Percentiles rank a stretch among this genome's conserved stretches.
Evolutionary conservation across 176 grass and related monocot genomes (phyloP).

Genomic region (Triticum turgidum): DNA sequence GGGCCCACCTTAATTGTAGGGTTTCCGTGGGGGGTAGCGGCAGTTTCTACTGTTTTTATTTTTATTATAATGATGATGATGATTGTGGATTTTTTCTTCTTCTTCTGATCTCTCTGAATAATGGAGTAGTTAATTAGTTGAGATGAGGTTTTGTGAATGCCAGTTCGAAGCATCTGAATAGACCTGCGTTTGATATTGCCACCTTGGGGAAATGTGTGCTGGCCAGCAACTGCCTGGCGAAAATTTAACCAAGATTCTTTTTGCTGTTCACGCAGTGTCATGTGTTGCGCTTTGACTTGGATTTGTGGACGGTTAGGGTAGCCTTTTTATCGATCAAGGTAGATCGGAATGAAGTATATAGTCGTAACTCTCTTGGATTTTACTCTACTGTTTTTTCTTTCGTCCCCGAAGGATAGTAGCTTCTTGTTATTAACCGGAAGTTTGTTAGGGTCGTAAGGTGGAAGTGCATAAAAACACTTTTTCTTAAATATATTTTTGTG

Average conservation of each 20-base stretch:
- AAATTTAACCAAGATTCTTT: not conserved
- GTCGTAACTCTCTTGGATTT: no score
- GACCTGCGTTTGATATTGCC: not conserved
- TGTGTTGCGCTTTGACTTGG: not conserved
- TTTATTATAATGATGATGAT: not conserved
- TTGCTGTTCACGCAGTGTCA: not conserved
- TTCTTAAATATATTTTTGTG: no score
- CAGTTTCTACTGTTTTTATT: not conserved
- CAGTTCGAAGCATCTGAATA: slow-evolving; percentile 17
- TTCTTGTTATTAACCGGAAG: no score
- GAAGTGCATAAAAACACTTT: no score
- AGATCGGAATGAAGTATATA: no score
- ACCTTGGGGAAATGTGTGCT: slow-evolving; percentile 13
- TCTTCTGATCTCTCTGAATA: not conserved
- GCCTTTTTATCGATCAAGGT: no score
- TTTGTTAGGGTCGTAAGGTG: no score
- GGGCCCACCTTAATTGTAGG: not conserved
- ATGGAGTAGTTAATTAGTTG: not conserved
- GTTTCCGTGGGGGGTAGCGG: not conserved
- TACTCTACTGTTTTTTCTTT: no score
- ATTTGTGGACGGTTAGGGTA: not conserved
- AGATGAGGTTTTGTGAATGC: slow-evolving; percentile 3
- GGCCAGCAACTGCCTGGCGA: not conserved
- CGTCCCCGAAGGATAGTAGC: no score
- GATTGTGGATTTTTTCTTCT: not conserved